These are phyloP conservation scores for Tylopilus plumbeoviolaceoides DNA, from an alignment of 768 basidiomycete species.

Conservation along the genomic window DNA sequence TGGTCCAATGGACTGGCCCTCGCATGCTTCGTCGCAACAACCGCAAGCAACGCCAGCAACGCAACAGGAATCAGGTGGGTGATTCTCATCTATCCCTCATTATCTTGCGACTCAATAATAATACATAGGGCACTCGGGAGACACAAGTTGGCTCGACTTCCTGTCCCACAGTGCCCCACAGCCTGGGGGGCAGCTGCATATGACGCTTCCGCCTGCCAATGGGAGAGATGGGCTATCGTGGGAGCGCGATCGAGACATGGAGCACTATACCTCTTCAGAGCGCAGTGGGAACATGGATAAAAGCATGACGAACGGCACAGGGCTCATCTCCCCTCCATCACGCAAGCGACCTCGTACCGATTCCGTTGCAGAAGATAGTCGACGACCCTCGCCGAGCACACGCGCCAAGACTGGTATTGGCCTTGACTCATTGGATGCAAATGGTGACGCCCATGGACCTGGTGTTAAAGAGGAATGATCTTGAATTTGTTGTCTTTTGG, in stretches of 20 bases:
- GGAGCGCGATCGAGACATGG: slow-evolving; percentile 30
- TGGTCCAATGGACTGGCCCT: slow-evolving; percentile 31
- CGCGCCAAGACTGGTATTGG: slow-evolving; percentile 14
- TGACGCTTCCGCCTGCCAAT: slow-evolving; percentile 25
- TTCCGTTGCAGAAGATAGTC: slow-evolving; percentile 17
- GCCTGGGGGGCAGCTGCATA: slow-evolving; percentile 22
- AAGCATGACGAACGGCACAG: slow-evolving; percentile 14
- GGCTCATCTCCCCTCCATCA: slow-evolving; percentile 19
- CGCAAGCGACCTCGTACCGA: slow-evolving; percentile 29
- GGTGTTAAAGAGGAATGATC: slow-evolving; percentile 29
- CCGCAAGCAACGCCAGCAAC: slow-evolving; percentile 14
- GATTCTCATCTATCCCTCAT: not conserved
- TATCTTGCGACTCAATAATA: not conserved
- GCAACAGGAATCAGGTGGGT: slow-evolving; percentile 26
- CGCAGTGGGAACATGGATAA: slow-evolving; percentile 23
- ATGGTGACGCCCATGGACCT: slow-evolving; percentile 13
- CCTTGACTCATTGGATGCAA: slow-evolving; percentile 16
- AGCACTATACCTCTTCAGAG: slow-evolving; percentile 29
- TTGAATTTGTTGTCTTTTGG: not conserved
- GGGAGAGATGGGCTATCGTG: slow-evolving; percentile 29
- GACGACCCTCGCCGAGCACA: slow-evolving; percentile 19
- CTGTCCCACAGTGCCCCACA: slow-evolving; percentile 27
- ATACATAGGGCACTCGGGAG: slow-evolving; percentile 23
- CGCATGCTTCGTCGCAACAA: slow-evolving; percentile 25
- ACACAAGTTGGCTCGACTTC: slow-evolving; percentile 33